Evolutionary conservation across 2,329 filamentous ascomycete genomes (phyloP), one percentile per base, ranked within the genome.

Genomic region (Hymenoscyphus occultus): DNA sequence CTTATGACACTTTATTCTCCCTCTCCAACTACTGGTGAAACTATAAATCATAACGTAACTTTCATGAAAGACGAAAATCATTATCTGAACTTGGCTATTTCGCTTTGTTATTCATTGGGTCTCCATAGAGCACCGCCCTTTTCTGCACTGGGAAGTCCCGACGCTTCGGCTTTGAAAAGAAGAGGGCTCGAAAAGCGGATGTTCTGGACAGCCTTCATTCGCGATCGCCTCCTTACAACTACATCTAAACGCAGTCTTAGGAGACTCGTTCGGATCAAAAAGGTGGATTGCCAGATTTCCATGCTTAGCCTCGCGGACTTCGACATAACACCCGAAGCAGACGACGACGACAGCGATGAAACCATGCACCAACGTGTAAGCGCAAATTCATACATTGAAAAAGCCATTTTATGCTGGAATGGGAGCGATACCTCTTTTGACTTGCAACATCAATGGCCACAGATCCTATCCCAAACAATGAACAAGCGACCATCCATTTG

Each of bases 71-170:
- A 63, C 31, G 40, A 31, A 31, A 48, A 12, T 6, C 61, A 63
- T 42, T 59, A 63, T 31, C 56, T 63, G n/a, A 63, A 63, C 40
- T 56, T 63, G 14, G 61, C 61, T n/a, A 63, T 63, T 9, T 63
- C 61, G n/a, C 40, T 63, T n/a, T 59, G 14, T 28, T 63, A 59
- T 32, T 58, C 61, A 12, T 40, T 63, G 10, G 61, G 54, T 10
- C 61, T 63, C 14, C 54, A 63, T 22, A 56, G 61, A 4, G 59
- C n/a, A 13, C 45, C 31, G 1, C 48, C 60, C 2, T 48, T 62
- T 31, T 48, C 60, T 7, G 31, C 12, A 13, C 14, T n/a, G 5
- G 28, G 45, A 14, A 10, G 32, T 39, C 3, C 40, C 12, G 32
- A 42, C 12, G 13, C 32, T 7, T 39, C 35, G 12, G 5, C 19